A percentile compares a stretch with the other conserved stretches of the same genome.
Conservation (phyloP, 176 grass and related monocot species). For the Cenchrus purpureus region DNA sequence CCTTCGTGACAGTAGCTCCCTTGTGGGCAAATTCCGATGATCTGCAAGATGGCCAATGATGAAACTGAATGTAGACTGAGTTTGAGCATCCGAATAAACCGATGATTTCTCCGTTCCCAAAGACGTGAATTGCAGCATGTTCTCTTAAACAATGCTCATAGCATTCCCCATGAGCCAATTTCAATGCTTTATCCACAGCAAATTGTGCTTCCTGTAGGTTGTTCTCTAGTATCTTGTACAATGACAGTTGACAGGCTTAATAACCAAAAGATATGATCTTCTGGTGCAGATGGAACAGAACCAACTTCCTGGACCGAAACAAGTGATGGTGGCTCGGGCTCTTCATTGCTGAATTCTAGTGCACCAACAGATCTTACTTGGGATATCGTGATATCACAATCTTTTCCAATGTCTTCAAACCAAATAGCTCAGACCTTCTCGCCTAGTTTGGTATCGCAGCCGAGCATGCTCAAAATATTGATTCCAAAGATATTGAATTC, state of each 20-base stretch:
- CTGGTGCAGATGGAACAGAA: conserved; percentile 46
- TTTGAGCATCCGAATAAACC: conserved; percentile 37
- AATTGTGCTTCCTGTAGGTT: conserved; percentile 68
- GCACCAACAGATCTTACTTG: conserved; percentile 30
- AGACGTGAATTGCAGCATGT: conserved; percentile 65
- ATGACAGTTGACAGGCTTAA: conserved; percentile 61
- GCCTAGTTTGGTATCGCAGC: conserved; percentile 59
- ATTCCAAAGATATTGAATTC: conserved; percentile 92
- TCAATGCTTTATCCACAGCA: conserved; percentile 71
- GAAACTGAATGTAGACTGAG: conserved; percentile 53
- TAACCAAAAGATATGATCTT: conserved; percentile 68
- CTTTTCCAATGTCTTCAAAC: conserved; percentile 65
- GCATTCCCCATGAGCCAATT: conserved; percentile 49
- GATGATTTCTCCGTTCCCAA: conserved; percentile 52
- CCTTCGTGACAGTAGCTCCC: conserved; percentile 70
- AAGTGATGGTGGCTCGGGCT: conserved; percentile 33
- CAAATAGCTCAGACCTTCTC: too few relatives aligned
- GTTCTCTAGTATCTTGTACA: conserved; percentile 17
- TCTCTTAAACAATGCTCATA: conserved; percentile 79
- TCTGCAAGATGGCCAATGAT: conserved; percentile 68
- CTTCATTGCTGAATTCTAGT: conserved; percentile 31
- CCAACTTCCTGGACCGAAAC: conserved; percentile 32
- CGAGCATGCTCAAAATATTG: conserved; percentile 70
- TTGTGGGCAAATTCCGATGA: conserved; percentile 38
- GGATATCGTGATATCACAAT: neutral